Evolutionary conservation across 352 stramenopile genomes (phyloP).

Genomic region (Phytophthora meadii): DNA sequence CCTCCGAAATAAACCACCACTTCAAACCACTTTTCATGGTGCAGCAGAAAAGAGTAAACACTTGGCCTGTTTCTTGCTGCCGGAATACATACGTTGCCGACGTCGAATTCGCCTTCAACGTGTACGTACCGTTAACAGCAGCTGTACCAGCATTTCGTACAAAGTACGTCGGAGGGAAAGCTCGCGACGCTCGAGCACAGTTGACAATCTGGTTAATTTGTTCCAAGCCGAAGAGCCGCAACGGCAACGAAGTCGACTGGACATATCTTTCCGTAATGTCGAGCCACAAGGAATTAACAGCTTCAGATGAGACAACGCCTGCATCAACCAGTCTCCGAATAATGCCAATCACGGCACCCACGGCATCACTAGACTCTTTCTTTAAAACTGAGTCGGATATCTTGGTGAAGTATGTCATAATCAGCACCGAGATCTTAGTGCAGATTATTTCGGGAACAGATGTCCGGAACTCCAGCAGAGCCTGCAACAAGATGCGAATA

Average conservation of each 20-base stretch:
- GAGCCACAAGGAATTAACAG: constrained; percentile 84
- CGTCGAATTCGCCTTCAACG: constrained; percentile 73
- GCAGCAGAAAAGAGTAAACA: constrained; percentile 97
- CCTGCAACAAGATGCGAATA: constrained; percentile 80
- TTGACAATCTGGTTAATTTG: constrained; percentile 94
- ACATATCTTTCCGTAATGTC: constrained; percentile 87
- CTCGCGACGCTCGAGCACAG: constrained; percentile 75
- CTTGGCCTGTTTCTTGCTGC: constrained; percentile 71
- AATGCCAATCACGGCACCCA: constrained; percentile 82
- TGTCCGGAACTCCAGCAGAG: constrained; percentile 78
- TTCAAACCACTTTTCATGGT: constrained; percentile 98
- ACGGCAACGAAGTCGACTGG: constrained; percentile 90
- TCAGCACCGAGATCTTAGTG: constrained; percentile 70
- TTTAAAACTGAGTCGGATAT: constrained; percentile 83
- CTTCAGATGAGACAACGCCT: constrained; percentile 50
- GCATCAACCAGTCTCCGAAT: constrained; percentile 84
- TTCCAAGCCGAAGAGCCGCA: constrained; percentile 95
- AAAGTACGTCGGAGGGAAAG: constrained; percentile 89
- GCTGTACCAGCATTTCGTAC: constrained; percentile 91
- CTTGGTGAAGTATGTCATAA: constrained; percentile 87
- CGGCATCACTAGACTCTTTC: constrained; percentile 84
- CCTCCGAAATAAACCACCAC: constrained; percentile 99
- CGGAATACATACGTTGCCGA: constrained; percentile 81
- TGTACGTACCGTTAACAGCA: constrained; percentile 95
- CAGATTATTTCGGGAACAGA: constrained; percentile 71